Evolutionary conservation across 1,139 yeast species (phyloP).

Genomic region (Yamadazyma kanchanaburiensis): DNA sequence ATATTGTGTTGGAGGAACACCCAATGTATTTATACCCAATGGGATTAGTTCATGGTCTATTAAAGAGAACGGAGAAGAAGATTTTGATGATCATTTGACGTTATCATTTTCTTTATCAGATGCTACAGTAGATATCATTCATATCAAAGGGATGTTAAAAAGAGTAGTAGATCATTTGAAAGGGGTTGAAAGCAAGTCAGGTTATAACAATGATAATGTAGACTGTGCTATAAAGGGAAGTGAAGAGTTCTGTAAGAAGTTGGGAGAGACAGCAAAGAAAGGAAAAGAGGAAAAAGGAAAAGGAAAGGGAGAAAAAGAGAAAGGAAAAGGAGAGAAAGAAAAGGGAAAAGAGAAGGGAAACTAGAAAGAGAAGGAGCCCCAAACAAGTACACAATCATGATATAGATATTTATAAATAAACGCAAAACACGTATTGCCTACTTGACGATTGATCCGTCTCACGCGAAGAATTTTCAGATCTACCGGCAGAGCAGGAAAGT

Average conservation of each 20-base stretch:
- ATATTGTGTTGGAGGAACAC: constrained; percentile 17
- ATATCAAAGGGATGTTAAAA: constrained; percentile 27
- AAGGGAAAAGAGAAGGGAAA: not conserved
- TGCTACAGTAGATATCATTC: constrained; percentile 29
- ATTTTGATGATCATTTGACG: constrained; percentile 27
- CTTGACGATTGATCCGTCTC: too few species aligned
- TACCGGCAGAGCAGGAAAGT: too few species aligned
- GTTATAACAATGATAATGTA: constrained; percentile 28
- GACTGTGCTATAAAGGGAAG: constrained; percentile 29
- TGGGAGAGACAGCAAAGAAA: constrained; percentile 14
- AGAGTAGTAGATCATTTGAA: constrained; percentile 24
- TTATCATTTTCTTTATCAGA: constrained; percentile 35
- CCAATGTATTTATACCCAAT: constrained; percentile 31
- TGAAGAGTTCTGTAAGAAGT: constrained; percentile 20
- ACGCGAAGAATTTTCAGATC: too few species aligned
- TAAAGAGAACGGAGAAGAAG: not conserved
- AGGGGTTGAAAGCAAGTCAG: constrained; percentile 14
- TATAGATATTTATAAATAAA: too few species aligned
- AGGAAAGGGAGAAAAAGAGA: not conserved
- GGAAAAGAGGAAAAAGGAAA: constrained; percentile 2
- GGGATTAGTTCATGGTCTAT: constrained; percentile 29
- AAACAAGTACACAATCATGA: too few species aligned
- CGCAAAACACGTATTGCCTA: too few species aligned
- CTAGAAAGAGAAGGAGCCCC: not conserved
- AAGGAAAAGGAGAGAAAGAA: constrained; percentile 1